Evolutionary conservation across 208 protist species (phyloP).

Genomic region (Acanthamoeba sp.): DNA sequence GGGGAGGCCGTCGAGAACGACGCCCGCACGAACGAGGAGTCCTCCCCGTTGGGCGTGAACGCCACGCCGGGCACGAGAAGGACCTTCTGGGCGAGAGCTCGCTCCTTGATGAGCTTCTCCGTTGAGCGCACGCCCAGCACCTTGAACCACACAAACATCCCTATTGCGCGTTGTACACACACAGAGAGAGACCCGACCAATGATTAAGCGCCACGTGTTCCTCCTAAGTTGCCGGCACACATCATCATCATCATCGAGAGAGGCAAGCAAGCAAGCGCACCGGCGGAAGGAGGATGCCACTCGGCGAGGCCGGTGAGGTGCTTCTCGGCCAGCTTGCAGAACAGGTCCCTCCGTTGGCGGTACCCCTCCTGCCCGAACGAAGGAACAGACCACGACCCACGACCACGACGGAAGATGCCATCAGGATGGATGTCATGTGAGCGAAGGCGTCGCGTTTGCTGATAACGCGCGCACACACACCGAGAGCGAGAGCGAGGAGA

Average conservation of each 20-base stretch:
- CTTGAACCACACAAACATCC: constrained; percentile 89
- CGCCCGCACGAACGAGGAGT: constrained; percentile 79
- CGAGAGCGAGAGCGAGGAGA: not conserved
- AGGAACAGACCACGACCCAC: no score
- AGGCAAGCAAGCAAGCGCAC: no score
- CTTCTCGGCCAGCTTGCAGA: not conserved
- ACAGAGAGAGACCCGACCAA: constrained; percentile 62
- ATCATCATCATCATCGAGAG: no score
- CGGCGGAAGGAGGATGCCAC: not conserved
- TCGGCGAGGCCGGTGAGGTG: not conserved
- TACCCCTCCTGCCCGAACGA: not conserved
- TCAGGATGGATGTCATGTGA: no score
- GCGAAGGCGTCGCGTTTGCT: no score
- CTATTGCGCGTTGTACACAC: constrained; percentile 76
- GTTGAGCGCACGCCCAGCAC: constrained; percentile 78
- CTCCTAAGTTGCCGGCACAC: no score
- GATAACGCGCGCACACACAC: not conserved
- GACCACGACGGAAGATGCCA: no score
- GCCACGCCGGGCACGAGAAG: constrained; percentile 83
- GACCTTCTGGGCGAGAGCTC: constrained; percentile 82
- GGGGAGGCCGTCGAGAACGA: constrained; percentile 79
- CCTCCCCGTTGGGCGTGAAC: constrained; percentile 73
- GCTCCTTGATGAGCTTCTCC: constrained; percentile 80
- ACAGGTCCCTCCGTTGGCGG: constrained; percentile 17
- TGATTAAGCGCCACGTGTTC: no score